Base-by-base conservation (phyloP, 441 rosid genomes). In the Melianthus villosus region DNA sequence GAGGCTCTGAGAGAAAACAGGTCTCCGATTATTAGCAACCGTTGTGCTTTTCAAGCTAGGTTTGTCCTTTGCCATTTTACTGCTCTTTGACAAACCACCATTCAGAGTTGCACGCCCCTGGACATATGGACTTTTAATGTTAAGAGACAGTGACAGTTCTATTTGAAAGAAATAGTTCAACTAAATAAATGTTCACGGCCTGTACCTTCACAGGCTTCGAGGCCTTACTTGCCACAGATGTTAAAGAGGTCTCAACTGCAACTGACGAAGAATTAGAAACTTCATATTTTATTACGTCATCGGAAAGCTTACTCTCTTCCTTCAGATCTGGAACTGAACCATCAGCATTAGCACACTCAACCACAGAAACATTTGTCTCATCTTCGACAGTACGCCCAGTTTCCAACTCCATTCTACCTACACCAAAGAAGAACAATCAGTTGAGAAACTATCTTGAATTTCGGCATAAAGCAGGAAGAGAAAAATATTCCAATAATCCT, bases 1-100 rank as follows among this genome's bases (percentile, higher is more conserved):
- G 53, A 62, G 53, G 40, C 75, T 76, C 64, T 82, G 87, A 29
- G 84, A 77, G 40, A 75, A 57, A 12, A 56, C 50, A 12, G 59
- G 47, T 46, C 54, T 73, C 28, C 70, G 81, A 45, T 52, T 56
- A 38, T 35, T 56, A 51, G 69, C 43, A 50, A 63, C 38, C 1
- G 62, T 53, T 2, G 58, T 3, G 46, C 54, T 64, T 65, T 52
- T 81, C 57, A 42, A 27, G 47, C 42, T 69, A 28, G 75, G 32
- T 51, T 69, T 75, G 18, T 58, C 78, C 57, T 66, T n/a, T n/a
- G n/a, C n/a, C n/a, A n/a, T n/a, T n/a, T n/a, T n/a, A n/a, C n/a
- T n/a, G n/a, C n/a, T n/a, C n/a, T n/a, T n/a, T n/a, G n/a, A n/a
- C n/a, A n/a, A n/a, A n/a, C n/a, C n/a, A n/a, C n/a, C n/a, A n/a